phyloP scores from a whole-genome alignment of 2,329 filamentous ascomycete species.

The Ophiosphaerella narmari region DNA sequence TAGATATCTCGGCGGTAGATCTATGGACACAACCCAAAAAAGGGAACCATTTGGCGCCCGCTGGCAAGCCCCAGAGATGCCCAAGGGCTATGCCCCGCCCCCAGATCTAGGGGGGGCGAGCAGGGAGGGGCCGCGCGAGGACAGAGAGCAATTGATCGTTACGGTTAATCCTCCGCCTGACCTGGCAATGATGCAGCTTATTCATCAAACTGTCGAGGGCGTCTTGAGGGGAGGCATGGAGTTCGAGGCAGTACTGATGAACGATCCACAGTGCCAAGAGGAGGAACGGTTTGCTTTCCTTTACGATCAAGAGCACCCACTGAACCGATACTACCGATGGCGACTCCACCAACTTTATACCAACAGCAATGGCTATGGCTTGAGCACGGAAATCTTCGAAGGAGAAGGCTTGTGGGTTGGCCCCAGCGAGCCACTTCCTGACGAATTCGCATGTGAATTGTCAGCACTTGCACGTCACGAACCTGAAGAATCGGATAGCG shows the following conservation, averaged over 20 bases:
- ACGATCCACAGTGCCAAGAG: constrained; percentile 76
- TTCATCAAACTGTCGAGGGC: constrained; percentile 84
- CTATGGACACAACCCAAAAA: constrained; percentile 26
- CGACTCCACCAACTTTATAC: constrained; percentile 74
- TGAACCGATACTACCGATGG: constrained; percentile 93
- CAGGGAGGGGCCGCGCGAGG: constrained; percentile 26
- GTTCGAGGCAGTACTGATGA: constrained; percentile 93
- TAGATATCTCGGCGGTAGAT: constrained; percentile 33
- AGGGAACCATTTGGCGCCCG: constrained; percentile 38
- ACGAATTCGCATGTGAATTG: constrained; percentile 77
- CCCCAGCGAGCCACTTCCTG: constrained; percentile 73
- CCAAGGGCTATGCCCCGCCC: constrained; percentile 37
- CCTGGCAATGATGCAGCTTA: constrained; percentile 76
- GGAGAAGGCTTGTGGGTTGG: constrained; percentile 66
- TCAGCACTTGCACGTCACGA: constrained; percentile 72
- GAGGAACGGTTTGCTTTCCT: constrained; percentile 95
- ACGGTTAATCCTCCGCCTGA: constrained; percentile 73
- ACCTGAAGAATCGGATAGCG: constrained; percentile 56
- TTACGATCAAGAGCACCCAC: constrained; percentile 73
- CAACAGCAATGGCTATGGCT: background rate
- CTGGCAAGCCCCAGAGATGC: constrained; percentile 31
- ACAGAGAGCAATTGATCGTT: constrained; percentile 35
- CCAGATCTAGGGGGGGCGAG: constrained; percentile 32
- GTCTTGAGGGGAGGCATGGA: constrained; percentile 80
- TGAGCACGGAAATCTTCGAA: constrained; percentile 31